A percentile compares a stretch with the other conserved stretches of the same genome.
These are phyloP conservation scores for Cordyceps cateniannulata DNA, from an alignment of 2,329 filamentous ascomycete species.

Conservation along the genomic window DNA sequence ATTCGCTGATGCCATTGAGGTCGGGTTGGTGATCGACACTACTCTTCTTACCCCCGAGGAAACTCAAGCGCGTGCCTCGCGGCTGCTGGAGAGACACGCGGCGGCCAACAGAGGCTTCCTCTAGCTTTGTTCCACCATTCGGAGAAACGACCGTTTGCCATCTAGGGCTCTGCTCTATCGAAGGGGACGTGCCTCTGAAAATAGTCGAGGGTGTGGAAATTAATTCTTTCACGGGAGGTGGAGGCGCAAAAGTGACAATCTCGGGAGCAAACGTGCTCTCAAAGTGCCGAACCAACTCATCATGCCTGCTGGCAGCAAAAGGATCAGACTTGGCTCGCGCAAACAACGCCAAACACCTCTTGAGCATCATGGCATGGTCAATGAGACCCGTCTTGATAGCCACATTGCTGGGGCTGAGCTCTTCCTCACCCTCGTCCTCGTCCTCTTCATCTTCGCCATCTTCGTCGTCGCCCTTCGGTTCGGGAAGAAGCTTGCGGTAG, in stretches of 20 bases:
- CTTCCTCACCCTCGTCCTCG: slow-evolving; percentile 38
- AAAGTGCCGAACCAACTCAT: slow-evolving; percentile 57
- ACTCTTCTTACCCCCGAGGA: slow-evolving; percentile 49
- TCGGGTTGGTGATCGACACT: slow-evolving; percentile 25
- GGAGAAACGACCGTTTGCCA: slow-evolving; percentile 27
- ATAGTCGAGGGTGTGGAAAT: slow-evolving; percentile 38
- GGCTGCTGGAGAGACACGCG: slow-evolving; percentile 45
- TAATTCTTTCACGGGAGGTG: slow-evolving; percentile 35
- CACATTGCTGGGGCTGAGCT: slow-evolving; percentile 58
- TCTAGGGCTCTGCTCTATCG: slow-evolving; percentile 29
- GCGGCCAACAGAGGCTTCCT: slow-evolving; percentile 45
- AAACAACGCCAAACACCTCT: slow-evolving; percentile 69
- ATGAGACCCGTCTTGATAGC: slow-evolving; percentile 79
- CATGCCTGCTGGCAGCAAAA: slow-evolving; percentile 18
- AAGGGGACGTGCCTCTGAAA: slow-evolving; percentile 44
- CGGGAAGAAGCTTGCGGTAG: slow-evolving; percentile 69
- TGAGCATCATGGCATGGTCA: slow-evolving; percentile 83
- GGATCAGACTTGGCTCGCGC: slow-evolving; percentile 43
- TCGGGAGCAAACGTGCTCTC: slow-evolving; percentile 59
- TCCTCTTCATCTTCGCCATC: slow-evolving; percentile 34
- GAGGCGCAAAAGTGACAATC: slow-evolving; percentile 54
- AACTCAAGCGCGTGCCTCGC: slow-evolving; percentile 48
- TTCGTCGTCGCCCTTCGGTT: slow-evolving; percentile 32
- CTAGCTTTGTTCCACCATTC: slow-evolving; percentile 31
- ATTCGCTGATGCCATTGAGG: slow-evolving; percentile 23